phyloP scores from a whole-genome alignment of 2,329 filamentous ascomycete genomes.

The Cladosporium sp. region DNA sequence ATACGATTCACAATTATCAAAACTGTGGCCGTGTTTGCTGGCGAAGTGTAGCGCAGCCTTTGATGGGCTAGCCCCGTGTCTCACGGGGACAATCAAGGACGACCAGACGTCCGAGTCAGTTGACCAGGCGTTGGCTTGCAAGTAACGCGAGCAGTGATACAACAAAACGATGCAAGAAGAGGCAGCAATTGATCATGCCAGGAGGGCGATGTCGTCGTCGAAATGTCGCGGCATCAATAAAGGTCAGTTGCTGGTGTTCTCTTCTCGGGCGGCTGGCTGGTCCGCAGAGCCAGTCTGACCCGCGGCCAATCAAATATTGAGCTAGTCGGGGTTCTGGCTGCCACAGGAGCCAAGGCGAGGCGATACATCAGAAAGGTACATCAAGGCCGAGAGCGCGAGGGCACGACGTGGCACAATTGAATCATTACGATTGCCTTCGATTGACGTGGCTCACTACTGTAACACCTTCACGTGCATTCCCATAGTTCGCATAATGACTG shows the following conservation, averaged over 20 bases:
- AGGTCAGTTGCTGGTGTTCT: slow-evolving; percentile 11
- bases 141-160: neutral
- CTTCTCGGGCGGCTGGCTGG: slow-evolving; percentile 5
- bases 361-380: slow-evolving; percentile 6
- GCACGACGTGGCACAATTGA: neutral
- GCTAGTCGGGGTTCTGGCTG: neutral
- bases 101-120: slow-evolving; percentile 6
- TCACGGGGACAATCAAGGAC: slow-evolving; percentile 10
- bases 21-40: neutral
- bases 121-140: neutral
- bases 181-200: slow-evolving; percentile 7
- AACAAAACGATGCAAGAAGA: slow-evolving; percentile 8
- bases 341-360: neutral
- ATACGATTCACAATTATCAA: neutral
- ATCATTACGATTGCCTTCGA: neutral
- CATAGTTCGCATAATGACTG: no score
- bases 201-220: slow-evolving; percentile 8
- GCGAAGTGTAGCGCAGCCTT: slow-evolving; percentile 6
- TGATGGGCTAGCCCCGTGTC: slow-evolving; percentile 13
- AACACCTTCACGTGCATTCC: neutral
- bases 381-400: neutral
- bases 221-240: slow-evolving; percentile 11
- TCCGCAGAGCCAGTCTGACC: neutral
- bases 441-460: neutral
- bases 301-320: slow-evolving; percentile 4